phyloP scores from a whole-genome alignment of 2,329 filamentous ascomycete species.

The Curvularia lunata region DNA sequence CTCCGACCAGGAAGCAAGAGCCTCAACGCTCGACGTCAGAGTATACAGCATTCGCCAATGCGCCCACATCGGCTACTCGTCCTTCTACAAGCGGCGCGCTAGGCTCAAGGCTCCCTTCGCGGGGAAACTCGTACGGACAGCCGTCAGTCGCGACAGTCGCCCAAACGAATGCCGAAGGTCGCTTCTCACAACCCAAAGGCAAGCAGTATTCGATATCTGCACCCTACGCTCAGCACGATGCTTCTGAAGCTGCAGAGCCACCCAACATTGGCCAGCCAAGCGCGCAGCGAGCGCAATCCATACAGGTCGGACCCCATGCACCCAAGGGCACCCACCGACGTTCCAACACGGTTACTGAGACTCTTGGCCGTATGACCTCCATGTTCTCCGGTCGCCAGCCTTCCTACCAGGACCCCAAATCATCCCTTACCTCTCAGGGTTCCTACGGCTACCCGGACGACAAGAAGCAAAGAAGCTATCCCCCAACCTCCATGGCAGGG shows the following conservation, averaged over 20 bases:
- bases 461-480: conserved; percentile 76
- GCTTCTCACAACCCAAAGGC: conserved; percentile 77
- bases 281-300: conserved; percentile 59
- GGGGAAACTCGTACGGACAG: conserved; percentile 81
- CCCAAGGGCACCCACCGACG: conserved; percentile 65
- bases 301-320: conserved; percentile 49
- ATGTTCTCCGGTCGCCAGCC: conserved; percentile 69
- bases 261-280: conserved; percentile 66
- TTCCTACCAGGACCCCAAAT: conserved; percentile 41
- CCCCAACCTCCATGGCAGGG: conserved; percentile 88
- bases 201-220: conserved; percentile 76
- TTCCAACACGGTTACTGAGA: conserved; percentile 70
- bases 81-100: conserved; percentile 85
- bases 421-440: conserved; percentile 53
- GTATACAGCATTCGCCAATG: conserved; percentile 50
- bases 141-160: conserved; percentile 86
- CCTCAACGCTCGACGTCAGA: conserved; percentile 61
- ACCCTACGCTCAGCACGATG: conserved; percentile 63
- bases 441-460: conserved; percentile 45
- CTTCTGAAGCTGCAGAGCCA: conserved; percentile 38
- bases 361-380: conserved; percentile 80
- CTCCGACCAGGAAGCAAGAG: conserved; percentile 48
- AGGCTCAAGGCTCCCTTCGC: conserved; percentile 69
- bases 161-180: conserved; percentile 85
- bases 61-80: conserved; percentile 56